Evolutionary conservation across 495 filamentous ascomycete genomes (phyloP), one percentile per base, ranked within the genome.

Genomic region (Trichoderma parareesei): DNA sequence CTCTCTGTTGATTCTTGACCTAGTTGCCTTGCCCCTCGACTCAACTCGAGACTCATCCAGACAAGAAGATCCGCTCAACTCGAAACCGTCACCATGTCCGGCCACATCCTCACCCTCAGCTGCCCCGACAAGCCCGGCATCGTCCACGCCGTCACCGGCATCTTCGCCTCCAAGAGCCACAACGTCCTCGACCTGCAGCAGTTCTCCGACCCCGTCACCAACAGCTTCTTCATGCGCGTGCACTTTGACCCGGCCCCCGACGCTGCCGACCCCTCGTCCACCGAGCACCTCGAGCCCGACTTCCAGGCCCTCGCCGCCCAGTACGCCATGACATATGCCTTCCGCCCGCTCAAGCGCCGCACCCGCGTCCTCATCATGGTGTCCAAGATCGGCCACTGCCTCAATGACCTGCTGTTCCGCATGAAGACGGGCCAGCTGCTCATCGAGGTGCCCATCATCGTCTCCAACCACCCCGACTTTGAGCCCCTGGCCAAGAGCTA

Each of bases 321-420:
- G 35, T 81, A 88, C 74, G 67, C 74, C 55, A 83, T 88, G 82
- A 73, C 82, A 67, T 90, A 86, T 76, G 77, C 85, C 65, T 80
- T 91, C 70, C 77, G 83, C 66, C 80, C 84, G 40, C 80, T 82
- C 33, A 74, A 81, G 57, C 76, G 84, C 69, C 90, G 89, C 74
- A 83, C 85, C 35, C 81, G 84, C 64, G 84, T 90, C 65, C 79
- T 91, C 71, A 89, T 91, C 79, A 90, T 91, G 87, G 88, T 90
- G 66, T 88, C 85, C 64, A 91, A 91, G 77, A 90, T 88, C 70
- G 88, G 88, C 49, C 88, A 90, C 77, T 91, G 88, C 73, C 78
- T 91, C 63, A 90, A 91, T 73, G 88, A 91, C 71, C 77, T 91
- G n/a, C 81, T 91, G 14, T 91, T 88, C 84, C 84, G 88, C 55